A percentile compares a stretch with the other conserved stretches of the same genome.
phyloP scores from a whole-genome alignment of 2,329 filamentous ascomycete genomes.

The Cyphellophora attinorum region DNA sequence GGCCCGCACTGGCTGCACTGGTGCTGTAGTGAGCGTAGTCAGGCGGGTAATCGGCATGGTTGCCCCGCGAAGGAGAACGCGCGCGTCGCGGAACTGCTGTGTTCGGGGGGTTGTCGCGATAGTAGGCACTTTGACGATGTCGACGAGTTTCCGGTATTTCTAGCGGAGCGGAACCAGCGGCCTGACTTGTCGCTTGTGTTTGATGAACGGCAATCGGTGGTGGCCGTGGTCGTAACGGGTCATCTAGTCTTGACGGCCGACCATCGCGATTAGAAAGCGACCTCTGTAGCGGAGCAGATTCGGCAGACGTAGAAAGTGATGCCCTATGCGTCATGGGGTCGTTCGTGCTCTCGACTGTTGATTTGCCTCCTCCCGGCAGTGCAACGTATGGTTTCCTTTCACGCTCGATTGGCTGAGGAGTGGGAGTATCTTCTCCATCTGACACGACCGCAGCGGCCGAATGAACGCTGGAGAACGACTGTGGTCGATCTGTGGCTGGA shows the following conservation, averaged over 20 bases:
- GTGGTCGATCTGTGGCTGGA: neutral
- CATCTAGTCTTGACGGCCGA: conserved; percentile 4
- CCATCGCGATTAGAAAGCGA: conserved; percentile 9
- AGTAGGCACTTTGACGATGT: conserved; percentile 11
- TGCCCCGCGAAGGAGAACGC: conserved; percentile 11
- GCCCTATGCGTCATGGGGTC: no score
- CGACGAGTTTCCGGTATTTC: conserved; percentile 11
- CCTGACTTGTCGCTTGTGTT: conserved; percentile 2
- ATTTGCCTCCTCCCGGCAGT: conserved; percentile 49
- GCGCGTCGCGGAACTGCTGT: conserved; percentile 6
- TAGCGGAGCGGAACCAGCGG: conserved; percentile 9
- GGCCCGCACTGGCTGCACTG: neutral
- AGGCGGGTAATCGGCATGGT: conserved; percentile 4
- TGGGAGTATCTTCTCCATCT: conserved; percentile 25
- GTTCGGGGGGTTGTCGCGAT: conserved; percentile 10
- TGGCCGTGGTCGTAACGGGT: conserved; percentile 3
- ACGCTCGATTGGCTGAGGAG: conserved; percentile 49
- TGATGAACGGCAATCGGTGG: conserved; percentile 16
- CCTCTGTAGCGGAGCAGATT: conserved; percentile 5
- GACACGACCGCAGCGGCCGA: neutral
- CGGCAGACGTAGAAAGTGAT: no score
- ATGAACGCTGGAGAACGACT: neutral
- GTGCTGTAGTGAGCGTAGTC: neutral
- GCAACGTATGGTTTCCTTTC: conserved; percentile 56
- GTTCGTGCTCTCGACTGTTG: conserved; percentile 5